phyloP scores from a whole-genome alignment of 148 eudicot species.

The Vaccinium myrtillus region DNA sequence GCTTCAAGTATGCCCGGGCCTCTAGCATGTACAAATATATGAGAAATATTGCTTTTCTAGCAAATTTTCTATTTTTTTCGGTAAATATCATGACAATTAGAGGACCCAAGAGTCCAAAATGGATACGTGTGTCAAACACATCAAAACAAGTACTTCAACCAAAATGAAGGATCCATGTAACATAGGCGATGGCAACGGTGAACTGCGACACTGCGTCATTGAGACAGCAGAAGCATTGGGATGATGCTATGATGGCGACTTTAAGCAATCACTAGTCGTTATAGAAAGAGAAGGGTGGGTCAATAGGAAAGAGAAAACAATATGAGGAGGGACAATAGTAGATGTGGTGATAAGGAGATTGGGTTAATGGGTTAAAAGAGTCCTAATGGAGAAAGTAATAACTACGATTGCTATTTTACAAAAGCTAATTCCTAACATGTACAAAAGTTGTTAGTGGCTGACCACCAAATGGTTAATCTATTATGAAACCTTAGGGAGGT shows the following conservation, averaged over 20 bases:
- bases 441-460: not conserved
- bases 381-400: not conserved
- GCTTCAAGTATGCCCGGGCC: no score
- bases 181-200: not conserved
- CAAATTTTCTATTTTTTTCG: no score
- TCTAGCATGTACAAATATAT: no score
- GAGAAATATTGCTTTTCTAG: no score
- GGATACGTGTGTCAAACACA: no score
- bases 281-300: not conserved
- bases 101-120: no score
- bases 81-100: no score
- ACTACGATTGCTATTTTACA: not conserved
- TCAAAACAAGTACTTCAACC: no score
- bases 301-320: not conserved
- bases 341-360: not conserved
- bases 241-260: not conserved
- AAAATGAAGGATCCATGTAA: no score
- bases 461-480: not conserved
- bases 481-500: not conserved
- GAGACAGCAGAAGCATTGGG: not conserved
- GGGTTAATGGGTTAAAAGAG: not conserved
- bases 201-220: not conserved
- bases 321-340: not conserved
- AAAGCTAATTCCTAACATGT: not conserved
- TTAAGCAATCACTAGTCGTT: not conserved